Evolutionary conservation across 768 basidiomycete species (phyloP).

Genomic region (Tubosaeta brunneosetosa): DNA sequence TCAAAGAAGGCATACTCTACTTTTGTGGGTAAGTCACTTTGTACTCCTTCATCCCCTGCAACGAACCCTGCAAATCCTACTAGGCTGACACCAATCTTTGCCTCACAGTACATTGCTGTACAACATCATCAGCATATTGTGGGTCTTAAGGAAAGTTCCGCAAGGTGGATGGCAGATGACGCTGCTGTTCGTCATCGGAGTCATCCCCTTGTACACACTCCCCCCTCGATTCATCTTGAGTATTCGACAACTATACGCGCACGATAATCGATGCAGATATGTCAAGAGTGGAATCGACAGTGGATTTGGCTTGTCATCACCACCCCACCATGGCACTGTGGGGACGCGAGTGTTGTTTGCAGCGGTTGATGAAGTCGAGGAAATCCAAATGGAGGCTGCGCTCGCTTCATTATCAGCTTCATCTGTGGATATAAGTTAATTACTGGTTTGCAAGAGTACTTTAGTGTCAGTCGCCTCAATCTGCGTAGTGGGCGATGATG

Average conservation of each 20-base stretch:
- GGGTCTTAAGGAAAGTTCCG: background rate
- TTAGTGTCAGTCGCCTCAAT: background rate
- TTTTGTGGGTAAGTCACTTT: conserved; percentile 5
- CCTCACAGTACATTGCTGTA: background rate
- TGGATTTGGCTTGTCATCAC: conserved; percentile 1
- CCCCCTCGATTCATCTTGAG: conserved; percentile 6
- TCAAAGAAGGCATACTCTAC: conserved; percentile 7
- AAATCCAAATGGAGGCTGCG: background rate
- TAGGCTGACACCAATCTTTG: background rate
- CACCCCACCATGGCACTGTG: background rate
- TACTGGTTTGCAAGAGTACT: background rate
- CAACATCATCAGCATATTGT: background rate
- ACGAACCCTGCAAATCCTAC: background rate
- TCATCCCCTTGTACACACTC: background rate
- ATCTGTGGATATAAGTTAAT: background rate
- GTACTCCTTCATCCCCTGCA: too few relatives aligned
- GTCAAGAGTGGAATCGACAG: background rate
- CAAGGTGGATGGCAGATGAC: background rate
- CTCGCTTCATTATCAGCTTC: background rate
- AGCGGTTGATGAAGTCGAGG: background rate
- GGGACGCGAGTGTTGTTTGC: background rate
- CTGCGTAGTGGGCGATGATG: background rate
- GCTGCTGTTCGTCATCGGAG: background rate
- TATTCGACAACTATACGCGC: conserved; percentile 5
- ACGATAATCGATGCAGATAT: background rate